Base-by-base conservation (phyloP, 129 eudicot genomes). In the Cynara cardunculus region DNA sequence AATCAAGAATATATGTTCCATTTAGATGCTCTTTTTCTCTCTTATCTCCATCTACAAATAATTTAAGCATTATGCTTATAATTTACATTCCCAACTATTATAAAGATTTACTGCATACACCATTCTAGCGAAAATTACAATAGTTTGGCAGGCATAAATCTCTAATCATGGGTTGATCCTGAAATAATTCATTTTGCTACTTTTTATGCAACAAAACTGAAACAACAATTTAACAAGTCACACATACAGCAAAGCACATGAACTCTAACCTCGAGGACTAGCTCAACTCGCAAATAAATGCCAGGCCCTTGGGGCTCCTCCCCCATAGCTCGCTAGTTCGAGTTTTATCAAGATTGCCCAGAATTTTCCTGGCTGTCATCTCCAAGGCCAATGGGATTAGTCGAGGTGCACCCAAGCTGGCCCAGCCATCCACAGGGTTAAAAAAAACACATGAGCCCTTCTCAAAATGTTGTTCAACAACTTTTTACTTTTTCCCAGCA, bases 181-280 rank as follows among this genome's bases (percentile, higher is more conserved):
- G n/a, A 18, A 56, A 56, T n/a, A 56, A 56, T 56, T 18, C 24
- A 56, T 56, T 18, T 56, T 19, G 24, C 25, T 56, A 56, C 10
- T 56, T 18, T 18, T 56, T 56, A 56, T 56, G 24, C 65, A 56
- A 64, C 9, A 44, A 73, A 73, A 44, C 34, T 27, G 21, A 49
- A 49, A 46, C 41, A 34, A 74, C 67, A 74, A 74, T 25, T 25
- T 46, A 73, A 34, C 65, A 73, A 73, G 77, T 44, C 13, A 73
- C 7, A 24, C 16, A 41, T 25, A 25, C n/a, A 12, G 32, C 65
- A 56, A 56, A 3, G 24, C 65, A 56, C 21, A 14, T 30, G 44
- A 70, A 31, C 74, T 3, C 74, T 70, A 41, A 41, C 18, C 53
- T 14, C 53, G 53, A 11, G 53, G 53, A 18, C 14, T 39, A 41